Conservation (phyloP, 768 basidiomycete genomes). For the Dictyophora rubrovolvata region DNA sequence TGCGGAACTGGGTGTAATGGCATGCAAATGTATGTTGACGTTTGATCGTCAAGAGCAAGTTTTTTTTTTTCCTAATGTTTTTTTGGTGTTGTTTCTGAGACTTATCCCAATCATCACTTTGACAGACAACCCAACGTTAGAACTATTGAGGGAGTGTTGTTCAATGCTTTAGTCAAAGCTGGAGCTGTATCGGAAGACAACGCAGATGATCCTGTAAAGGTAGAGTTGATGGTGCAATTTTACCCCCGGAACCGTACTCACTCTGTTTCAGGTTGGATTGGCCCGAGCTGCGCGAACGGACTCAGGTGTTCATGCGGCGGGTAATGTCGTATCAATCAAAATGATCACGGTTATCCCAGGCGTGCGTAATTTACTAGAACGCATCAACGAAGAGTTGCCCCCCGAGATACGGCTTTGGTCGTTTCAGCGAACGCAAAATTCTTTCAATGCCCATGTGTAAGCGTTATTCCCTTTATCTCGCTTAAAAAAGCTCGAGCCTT, state of each 20-base stretch:
- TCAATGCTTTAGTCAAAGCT: conserved; percentile 76
- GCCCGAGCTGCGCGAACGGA: conserved; percentile 91
- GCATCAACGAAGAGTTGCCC: conserved; percentile 82
- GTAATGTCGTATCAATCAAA: conserved; percentile 88
- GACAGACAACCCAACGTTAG: conserved; percentile 57
- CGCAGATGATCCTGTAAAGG: conserved; percentile 82
- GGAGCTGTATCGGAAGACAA: conserved; percentile 96
- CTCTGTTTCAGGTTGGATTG: conserved; percentile 54
- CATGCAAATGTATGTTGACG: conserved; percentile 81
- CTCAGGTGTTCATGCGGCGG: conserved; percentile 94
- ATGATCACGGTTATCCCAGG: conserved; percentile 73
- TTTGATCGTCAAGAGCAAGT: not conserved
- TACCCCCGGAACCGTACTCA: not conserved
- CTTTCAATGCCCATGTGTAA: conserved; percentile 64
- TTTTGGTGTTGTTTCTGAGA: not conserved
- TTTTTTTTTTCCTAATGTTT: not conserved
- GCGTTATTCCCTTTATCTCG: not conserved
- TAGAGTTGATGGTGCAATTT: conserved; percentile 17
- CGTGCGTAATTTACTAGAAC: conserved; percentile 54
- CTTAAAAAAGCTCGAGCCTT: not conserved
- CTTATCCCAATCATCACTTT: not conserved
- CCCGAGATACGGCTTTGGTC: conserved; percentile 90
- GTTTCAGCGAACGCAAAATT: conserved; percentile 70
- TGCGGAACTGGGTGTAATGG: conserved; percentile 88
- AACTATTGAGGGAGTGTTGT: conserved; percentile 88